Percentiles rank a stretch among this genome's conserved stretches.
These are phyloP conservation scores for Starmerella tilneyi DNA, from an alignment of 805 yeast genomes.

Conservation along the genomic window DNA sequence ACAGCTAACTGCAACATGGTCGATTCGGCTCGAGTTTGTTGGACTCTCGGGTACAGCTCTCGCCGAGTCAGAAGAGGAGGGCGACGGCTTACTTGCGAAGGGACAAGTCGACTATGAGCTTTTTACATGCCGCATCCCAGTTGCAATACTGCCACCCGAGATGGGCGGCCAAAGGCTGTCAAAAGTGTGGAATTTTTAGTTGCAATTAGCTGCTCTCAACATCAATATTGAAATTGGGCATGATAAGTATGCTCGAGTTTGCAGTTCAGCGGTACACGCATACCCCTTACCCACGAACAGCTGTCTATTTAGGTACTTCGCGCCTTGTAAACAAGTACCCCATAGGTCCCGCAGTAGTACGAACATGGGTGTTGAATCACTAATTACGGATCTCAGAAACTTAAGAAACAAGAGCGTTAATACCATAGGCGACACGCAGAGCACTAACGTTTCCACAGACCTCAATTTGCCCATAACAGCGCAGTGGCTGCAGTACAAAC, in stretches of 20 bases:
- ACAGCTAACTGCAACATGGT: constrained; percentile 22
- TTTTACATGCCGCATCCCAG: constrained; percentile 24
- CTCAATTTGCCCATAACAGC: background rate
- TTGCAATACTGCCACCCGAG: constrained; percentile 21
- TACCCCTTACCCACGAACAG: too few species aligned
- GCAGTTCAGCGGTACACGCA: too few species aligned
- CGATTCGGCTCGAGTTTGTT: constrained; percentile 22
- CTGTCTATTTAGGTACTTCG: too few species aligned
- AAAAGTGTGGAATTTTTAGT: constrained; percentile 19
- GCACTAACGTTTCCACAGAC: background rate
- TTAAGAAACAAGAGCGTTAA: background rate
- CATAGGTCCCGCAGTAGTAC: too few species aligned
- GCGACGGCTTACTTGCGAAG: constrained; percentile 19
- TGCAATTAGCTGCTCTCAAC: too few species aligned
- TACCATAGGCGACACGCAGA: too few species aligned
- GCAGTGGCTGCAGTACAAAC: background rate
- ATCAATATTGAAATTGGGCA: too few species aligned
- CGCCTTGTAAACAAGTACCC: background rate
- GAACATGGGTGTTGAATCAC: too few species aligned
- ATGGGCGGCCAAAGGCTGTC: constrained; percentile 18
- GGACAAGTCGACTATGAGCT: constrained; percentile 23
- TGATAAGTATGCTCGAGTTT: too few species aligned
- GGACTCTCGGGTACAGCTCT: constrained; percentile 21
- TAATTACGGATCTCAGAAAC: background rate
- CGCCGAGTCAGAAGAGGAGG: constrained; percentile 14